A percentile compares a stretch with the other conserved stretches of the same genome.
Conservation (phyloP, 2,329 filamentous ascomycete genomes). For the Colletotrichum limetticola region DNA sequence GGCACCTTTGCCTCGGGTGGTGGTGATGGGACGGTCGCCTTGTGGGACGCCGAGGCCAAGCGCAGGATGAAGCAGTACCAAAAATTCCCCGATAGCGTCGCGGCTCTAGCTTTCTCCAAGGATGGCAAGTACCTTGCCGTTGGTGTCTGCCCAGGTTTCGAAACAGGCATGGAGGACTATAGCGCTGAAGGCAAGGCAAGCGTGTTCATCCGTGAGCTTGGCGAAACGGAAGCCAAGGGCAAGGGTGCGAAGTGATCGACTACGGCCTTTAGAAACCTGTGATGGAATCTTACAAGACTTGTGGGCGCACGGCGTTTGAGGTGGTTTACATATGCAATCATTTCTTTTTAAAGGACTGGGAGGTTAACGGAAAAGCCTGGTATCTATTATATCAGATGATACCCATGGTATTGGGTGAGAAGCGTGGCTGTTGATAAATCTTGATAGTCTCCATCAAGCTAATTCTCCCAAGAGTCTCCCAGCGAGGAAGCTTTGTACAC, state of each 20-base stretch:
- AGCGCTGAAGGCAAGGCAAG: slow-evolving; percentile 77
- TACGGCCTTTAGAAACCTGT: neutral
- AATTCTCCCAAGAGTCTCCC: slow-evolving; percentile 1
- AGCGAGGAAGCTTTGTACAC: neutral
- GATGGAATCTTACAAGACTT: slow-evolving; percentile 36
- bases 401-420: slow-evolving; percentile 26
- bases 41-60: slow-evolving; percentile 95
- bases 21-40: slow-evolving; percentile 88
- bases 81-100: slow-evolving; percentile 82
- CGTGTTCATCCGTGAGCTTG: slow-evolving; percentile 84
- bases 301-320: slow-evolving; percentile 36
- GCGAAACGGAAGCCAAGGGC: slow-evolving; percentile 87
- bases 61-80: slow-evolving; percentile 90
- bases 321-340: slow-evolving; percentile 40
- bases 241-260: slow-evolving; percentile 76
- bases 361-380: slow-evolving; percentile 34
- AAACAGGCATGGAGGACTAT: slow-evolving; percentile 86
- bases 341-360: slow-evolving; percentile 41
- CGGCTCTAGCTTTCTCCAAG: slow-evolving; percentile 79
- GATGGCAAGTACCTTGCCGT: slow-evolving; percentile 84
- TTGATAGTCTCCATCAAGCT: neutral
- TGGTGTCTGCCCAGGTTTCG: slow-evolving; percentile 86
- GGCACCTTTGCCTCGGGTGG: slow-evolving; percentile 92
- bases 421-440: slow-evolving; percentile 3
- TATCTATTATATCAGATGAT: slow-evolving; percentile 33